Base-by-base conservation (phyloP, 345 rosid species). In the Acer campestre region DNA sequence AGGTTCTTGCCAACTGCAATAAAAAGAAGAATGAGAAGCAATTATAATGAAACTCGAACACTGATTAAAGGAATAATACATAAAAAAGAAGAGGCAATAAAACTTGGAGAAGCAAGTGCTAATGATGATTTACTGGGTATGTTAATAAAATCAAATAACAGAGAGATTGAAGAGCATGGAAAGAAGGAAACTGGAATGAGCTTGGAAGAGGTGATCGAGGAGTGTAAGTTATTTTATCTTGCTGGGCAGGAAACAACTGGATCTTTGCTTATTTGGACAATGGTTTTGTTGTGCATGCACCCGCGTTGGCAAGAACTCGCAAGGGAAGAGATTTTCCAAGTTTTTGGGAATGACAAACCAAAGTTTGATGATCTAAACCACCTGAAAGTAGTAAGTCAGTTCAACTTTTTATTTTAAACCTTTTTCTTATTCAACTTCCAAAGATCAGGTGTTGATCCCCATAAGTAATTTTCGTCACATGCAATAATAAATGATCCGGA, bases 221-320 rank as follows among this genome's bases (percentile, higher is more conserved):
- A 90, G 59, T 90, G 97, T 75, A 89, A 90, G 75, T 77, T 86
- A 35, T 87, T 92, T 75, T 92, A 90, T 77, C 76, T 89, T 16
- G 93, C 93, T n/a, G 92, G 96, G 35, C 92, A 92, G 75, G 89
- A 86, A 61, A 87, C 92, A 20, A 85, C 92, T 13, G 73, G 92
- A 29, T 76, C 81, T 49, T 73, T 89, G 72, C 77, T 88, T 59
- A 84, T 85, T 46, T 90, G 94, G 97, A 77, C 89, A 17, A 61
- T 82, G 75, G 75, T 92, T 79, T 79, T 87, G 67, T 56, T 89
- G 74, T 81, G 90, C 67, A 75, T 82, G 23, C 87, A 90, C 72
- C 89, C 82, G 58, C 81, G 82, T n/a, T 88, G 94, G 94, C 94
- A 90, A 77, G 77, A 27, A 48, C 82, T 80, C 64, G 84, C 91